Base-by-base conservation (phyloP, 1,139 yeast species). In the Pichia sp. region DNA sequence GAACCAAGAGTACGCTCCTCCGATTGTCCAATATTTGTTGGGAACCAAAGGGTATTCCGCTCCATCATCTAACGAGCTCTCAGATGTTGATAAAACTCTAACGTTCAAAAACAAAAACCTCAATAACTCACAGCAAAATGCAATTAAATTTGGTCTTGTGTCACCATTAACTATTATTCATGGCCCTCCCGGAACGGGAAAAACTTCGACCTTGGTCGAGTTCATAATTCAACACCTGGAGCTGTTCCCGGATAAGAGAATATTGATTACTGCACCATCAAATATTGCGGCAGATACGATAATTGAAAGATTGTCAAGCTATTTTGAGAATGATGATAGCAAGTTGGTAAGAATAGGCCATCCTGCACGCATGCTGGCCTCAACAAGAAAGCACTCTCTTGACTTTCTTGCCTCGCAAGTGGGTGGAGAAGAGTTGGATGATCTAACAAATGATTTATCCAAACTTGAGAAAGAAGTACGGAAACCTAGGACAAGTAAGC, bases 271-370 rank as follows among this genome's bases (percentile, higher is more conserved):
- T 72, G 98, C 97, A 0, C 96, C 98, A 0, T 92, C 98, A 0
- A 93, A 93, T 67, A 85, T 91, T n/a, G 84, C 97, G 0, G 97
- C 91, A 0, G 98, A 93, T 69, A 93, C 96, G 0, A 87, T 93
- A 34, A 71, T 91, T 51, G 98, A 92, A 67, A 74, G 97, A 58
- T 70, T 92, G 30, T 77, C 84, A n/a, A 53, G 49, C 2, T 58
- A 62, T 51, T 58, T 60, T 45, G 44, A 57, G 1, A 57, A 58
- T n/a, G 70, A 71, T 14, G 72, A 71, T 6, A 77, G 76, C 51
- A 71, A 82, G 57, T 71, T 93, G 31, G 75, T 93, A 6, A 76
- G 99, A 66, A 78, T 93, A 45, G 99, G 99, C 0, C 97, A 93
- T 67, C 98, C 98, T 0, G 97, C 97, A 0, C 77, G 98, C 58